A percentile compares a stretch with the other conserved stretches of the same genome.
These are phyloP conservation scores for Nitzschia putrida DNA, from an alignment of 108 stramenopile genomes.

Conservation along the genomic window DNA sequence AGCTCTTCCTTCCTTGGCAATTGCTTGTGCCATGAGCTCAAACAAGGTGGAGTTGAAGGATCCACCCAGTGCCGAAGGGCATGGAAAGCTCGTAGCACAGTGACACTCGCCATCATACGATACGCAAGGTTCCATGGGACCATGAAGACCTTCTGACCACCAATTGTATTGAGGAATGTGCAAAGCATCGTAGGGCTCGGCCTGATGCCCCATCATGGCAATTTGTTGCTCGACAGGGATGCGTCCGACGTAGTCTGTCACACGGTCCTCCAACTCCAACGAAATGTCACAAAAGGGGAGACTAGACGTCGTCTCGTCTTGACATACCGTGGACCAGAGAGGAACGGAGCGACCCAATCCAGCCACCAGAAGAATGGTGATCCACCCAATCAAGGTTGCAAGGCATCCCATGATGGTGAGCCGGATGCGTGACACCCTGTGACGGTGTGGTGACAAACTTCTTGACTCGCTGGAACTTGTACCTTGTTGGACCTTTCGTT, in stretches of 20 bases:
- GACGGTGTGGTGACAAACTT: background rate
- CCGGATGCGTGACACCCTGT: background rate
- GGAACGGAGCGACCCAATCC: conserved; percentile 3
- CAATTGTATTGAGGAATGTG: conserved; percentile 46
- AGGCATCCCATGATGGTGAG: background rate
- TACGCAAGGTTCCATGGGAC: conserved; percentile 40
- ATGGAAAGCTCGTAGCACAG: conserved; percentile 56
- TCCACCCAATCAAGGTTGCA: background rate
- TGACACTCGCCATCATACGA: conserved; percentile 3
- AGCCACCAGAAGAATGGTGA: background rate
- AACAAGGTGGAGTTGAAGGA: conserved; percentile 61
- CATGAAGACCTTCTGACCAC: conserved; percentile 67
- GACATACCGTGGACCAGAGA: conserved; percentile 22
- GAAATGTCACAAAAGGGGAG: conserved; percentile 41
- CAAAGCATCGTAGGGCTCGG: conserved; percentile 28
- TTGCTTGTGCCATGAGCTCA: conserved; percentile 44
- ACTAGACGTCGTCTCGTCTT: background rate
- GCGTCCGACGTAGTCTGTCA: conserved; percentile 36
- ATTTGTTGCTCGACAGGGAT: conserved; percentile 39
- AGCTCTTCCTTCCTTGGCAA: conserved; percentile 50
- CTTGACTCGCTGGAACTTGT: background rate
- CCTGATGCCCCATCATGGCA: conserved; percentile 41
- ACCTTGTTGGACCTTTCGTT: too few relatives aligned
- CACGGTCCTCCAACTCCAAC: conserved; percentile 29
- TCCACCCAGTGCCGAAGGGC: conserved; percentile 46